Evolutionary conservation across 495 filamentous ascomycete genomes (phyloP).

Genomic region (Mytilinidion resinicola): DNA sequence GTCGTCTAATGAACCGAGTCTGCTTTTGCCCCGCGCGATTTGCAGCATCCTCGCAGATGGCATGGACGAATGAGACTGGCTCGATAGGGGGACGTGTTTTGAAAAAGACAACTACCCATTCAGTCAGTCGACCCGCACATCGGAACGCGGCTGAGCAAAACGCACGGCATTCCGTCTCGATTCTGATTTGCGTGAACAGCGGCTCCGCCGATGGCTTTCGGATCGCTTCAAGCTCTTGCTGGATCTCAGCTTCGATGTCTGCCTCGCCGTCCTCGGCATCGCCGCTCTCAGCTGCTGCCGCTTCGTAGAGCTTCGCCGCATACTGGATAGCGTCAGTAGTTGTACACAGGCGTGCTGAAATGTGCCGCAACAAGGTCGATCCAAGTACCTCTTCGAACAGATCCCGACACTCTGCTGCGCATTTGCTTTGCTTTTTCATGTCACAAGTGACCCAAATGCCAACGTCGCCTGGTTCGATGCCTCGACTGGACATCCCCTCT

Average conservation of each 20-base stretch:
- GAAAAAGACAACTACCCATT: slow-evolving; percentile 54
- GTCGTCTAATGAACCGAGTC: slow-evolving; percentile 70
- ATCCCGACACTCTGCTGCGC: slow-evolving; percentile 62
- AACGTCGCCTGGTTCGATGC: slow-evolving; percentile 57
- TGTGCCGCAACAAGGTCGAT: not conserved
- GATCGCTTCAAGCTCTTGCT: slow-evolving; percentile 65
- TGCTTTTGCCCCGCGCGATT: slow-evolving; percentile 48
- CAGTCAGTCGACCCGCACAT: slow-evolving; percentile 1
- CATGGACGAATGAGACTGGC: slow-evolving; percentile 70
- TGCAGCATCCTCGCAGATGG: slow-evolving; percentile 62
- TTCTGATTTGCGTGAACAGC: slow-evolving; percentile 57
- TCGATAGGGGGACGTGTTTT: slow-evolving; percentile 63
- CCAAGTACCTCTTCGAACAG: slow-evolving; percentile 66
- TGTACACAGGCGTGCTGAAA: not conserved
- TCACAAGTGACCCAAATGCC: slow-evolving; percentile 91
- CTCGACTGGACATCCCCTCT: slow-evolving; percentile 8
- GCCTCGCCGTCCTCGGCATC: slow-evolving; percentile 39
- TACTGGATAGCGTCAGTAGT: slow-evolving; percentile 39
- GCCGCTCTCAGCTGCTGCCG: slow-evolving; percentile 29
- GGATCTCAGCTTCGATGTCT: slow-evolving; percentile 80
- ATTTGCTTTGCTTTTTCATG: slow-evolving; percentile 69
- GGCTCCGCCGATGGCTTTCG: slow-evolving; percentile 44
- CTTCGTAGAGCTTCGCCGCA: slow-evolving; percentile 50
- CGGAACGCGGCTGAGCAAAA: slow-evolving; percentile 7
- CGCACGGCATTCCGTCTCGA: slow-evolving; percentile 73